These are phyloP conservation scores for Saprolegnia diclina DNA, from an alignment of 352 stramenopile species.

Conservation along the genomic window DNA sequence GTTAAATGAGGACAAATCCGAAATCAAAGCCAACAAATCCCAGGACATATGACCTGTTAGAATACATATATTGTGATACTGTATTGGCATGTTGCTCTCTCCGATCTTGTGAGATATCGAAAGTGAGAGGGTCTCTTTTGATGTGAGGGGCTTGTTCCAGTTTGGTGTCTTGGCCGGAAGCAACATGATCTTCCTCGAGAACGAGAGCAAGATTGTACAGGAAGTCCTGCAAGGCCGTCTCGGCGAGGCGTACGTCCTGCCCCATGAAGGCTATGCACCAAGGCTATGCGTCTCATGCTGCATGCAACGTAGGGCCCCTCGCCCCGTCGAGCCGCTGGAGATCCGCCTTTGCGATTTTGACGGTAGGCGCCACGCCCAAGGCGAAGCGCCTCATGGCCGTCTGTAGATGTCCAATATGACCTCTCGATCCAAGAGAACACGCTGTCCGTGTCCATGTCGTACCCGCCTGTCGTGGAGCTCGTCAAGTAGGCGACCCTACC, in stretches of 20 bases:
- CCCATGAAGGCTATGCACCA: neutral
- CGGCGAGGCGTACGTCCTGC: conserved; percentile 47
- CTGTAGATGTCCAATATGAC: conserved; percentile 74
- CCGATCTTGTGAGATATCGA: neutral
- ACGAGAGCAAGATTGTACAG: conserved; percentile 86
- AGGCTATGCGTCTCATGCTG: neutral
- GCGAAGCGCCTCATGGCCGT: neutral
- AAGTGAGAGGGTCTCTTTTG: neutral
- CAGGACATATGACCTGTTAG: neutral
- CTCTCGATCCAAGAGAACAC: conserved; percentile 63
- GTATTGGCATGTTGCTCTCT: neutral
- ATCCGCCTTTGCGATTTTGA: conserved; percentile 83
- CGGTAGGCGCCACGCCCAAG: conserved; percentile 33
- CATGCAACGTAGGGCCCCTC: conserved; percentile 45
- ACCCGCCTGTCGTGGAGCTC: conserved; percentile 65
- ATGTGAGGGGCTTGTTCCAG: conserved; percentile 1
- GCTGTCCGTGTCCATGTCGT: conserved; percentile 69
- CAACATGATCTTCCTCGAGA: conserved; percentile 76
- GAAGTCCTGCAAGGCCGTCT: conserved; percentile 68
- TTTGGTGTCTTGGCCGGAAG: neutral
- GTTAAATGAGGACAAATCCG: too few relatives aligned
- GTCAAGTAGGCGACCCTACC: conserved; percentile 37
- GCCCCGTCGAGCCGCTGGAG: conserved; percentile 65
- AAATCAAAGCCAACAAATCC: too few relatives aligned
- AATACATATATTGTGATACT: neutral